Percentiles rank a stretch among this genome's conserved stretches.
These are phyloP conservation scores for Fraxinus paxiana DNA, from an alignment of 305 asterid genomes.

Conservation along the genomic window DNA sequence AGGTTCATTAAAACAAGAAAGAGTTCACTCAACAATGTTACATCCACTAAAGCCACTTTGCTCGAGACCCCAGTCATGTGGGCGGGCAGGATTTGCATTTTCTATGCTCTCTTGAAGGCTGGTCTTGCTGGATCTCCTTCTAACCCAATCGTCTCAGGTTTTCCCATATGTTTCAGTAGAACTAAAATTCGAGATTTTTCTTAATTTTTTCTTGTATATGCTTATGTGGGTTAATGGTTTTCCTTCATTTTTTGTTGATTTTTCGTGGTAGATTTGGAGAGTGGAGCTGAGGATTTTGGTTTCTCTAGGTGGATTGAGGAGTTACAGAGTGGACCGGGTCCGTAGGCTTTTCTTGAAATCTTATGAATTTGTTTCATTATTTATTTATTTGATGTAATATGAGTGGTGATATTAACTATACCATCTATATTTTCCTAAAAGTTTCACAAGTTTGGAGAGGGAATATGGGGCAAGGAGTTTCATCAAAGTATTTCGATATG, in stretches of 20 bases:
- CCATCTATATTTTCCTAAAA: neutral
- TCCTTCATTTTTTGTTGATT: neutral
- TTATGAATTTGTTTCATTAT: neutral
- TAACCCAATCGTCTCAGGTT: slow-evolving; percentile 75
- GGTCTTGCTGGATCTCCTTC: slow-evolving; percentile 93
- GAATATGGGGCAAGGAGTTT: neutral
- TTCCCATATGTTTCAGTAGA: neutral
- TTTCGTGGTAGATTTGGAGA: slow-evolving; percentile 53
- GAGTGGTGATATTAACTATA: neutral
- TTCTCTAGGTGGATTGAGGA: slow-evolving; percentile 72
- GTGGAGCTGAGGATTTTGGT: slow-evolving; percentile 65
- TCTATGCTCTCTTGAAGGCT: slow-evolving; percentile 78
- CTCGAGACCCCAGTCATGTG: slow-evolving; percentile 73
- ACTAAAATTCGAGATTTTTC: neutral
- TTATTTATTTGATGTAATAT: neutral
- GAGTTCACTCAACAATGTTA: slow-evolving; percentile 21
- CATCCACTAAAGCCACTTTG: slow-evolving; percentile 42
- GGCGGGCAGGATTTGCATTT: slow-evolving; percentile 87
- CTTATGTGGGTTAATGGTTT: neutral
- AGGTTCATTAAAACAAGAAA: slow-evolving; percentile 35
- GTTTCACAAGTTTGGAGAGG: neutral
- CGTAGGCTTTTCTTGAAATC: slow-evolving; percentile 25
- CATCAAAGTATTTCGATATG: neutral
- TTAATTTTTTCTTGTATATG: neutral
- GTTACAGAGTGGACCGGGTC: slow-evolving; percentile 75